Evolutionary conservation across 1,139 yeast genomes (phyloP).

Genomic region (Yamadazyma oceani): DNA sequence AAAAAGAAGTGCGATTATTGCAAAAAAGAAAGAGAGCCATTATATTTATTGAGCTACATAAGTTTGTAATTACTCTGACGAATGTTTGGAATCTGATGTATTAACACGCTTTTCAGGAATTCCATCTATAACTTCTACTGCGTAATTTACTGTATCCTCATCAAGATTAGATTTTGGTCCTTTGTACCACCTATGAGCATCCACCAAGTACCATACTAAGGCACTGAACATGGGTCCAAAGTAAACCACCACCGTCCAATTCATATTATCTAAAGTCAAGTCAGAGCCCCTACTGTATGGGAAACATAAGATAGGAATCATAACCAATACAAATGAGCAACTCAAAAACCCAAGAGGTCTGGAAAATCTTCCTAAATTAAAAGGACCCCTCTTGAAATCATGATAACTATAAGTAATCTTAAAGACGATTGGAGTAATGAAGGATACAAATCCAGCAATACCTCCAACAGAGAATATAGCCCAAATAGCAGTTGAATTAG

Average conservation of each 20-base stretch:
- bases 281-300: constrained; percentile 52
- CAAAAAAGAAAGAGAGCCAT: background rate
- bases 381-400: constrained; percentile 63
- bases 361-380: constrained; percentile 60
- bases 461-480: constrained; percentile 79
- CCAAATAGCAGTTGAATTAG: constrained; percentile 67
- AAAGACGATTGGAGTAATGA: constrained; percentile 62
- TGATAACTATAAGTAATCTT: constrained; percentile 55
- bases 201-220: constrained; percentile 49
- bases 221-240: constrained; percentile 61
- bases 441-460: constrained; percentile 67
- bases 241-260: constrained; percentile 68
- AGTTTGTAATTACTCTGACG: too few species aligned
- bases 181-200: constrained; percentile 61
- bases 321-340: constrained; percentile 48
- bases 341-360: constrained; percentile 40
- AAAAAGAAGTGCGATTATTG: background rate
- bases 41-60: background rate
- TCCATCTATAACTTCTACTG: constrained; percentile 6
- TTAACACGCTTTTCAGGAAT: constrained; percentile 5
- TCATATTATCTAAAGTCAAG: constrained; percentile 51
- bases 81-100: background rate
- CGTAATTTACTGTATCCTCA: constrained; percentile 24
- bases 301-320: constrained; percentile 67
- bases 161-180: constrained; percentile 67